A percentile compares a stretch with the other conserved stretches of the same genome.
These are phyloP conservation scores for Cercospora janseana DNA, from an alignment of 2,329 filamentous ascomycete genomes.

Conservation along the genomic window DNA sequence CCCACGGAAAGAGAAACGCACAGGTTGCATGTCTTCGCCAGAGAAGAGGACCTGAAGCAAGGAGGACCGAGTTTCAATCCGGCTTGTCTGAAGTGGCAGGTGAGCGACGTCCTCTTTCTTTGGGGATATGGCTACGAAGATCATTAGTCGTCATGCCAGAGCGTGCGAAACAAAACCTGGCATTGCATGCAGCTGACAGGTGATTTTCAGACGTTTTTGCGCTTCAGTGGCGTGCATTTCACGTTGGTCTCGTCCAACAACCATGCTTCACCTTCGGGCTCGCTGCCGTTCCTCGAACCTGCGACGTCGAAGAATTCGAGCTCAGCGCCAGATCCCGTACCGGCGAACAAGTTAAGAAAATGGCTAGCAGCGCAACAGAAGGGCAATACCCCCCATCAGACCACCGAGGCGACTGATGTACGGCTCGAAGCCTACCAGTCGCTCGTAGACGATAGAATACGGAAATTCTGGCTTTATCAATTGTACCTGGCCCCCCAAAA, in stretches of 20 bases:
- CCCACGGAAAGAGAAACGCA: conserved; percentile 50
- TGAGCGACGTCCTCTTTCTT: conserved; percentile 43
- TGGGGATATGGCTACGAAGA: conserved; percentile 10
- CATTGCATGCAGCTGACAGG: no score
- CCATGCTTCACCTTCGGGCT: conserved; percentile 84
- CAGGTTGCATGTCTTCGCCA: conserved; percentile 75
- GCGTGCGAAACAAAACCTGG: no score
- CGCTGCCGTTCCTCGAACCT: conserved; percentile 83
- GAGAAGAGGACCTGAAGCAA: conserved; percentile 57
- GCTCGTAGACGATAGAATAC: conserved; percentile 72
- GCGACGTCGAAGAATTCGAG: conserved; percentile 30
- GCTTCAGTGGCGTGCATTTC: conserved; percentile 69
- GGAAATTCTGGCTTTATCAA: conserved; percentile 82
- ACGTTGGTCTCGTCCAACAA: conserved; percentile 73
- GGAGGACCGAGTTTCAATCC: conserved; percentile 83
- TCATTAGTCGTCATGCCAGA: no score
- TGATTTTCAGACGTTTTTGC: conserved; percentile 85
- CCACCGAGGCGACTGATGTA: neutral
- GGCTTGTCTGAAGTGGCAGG: conserved; percentile 94
- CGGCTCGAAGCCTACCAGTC: conserved; percentile 71
- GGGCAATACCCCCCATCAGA: neutral
- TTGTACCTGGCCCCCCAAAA: conserved; percentile 75
- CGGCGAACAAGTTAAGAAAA: conserved; percentile 65
- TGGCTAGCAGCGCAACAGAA: conserved; percentile 54
- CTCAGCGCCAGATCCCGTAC: conserved; percentile 48